Percentiles rank a stretch among this genome's conserved stretches.
These are phyloP conservation scores for Adiantum capillusveneris DNA, from an alignment of 75 land plant genomes.

Conservation along the genomic window DNA sequence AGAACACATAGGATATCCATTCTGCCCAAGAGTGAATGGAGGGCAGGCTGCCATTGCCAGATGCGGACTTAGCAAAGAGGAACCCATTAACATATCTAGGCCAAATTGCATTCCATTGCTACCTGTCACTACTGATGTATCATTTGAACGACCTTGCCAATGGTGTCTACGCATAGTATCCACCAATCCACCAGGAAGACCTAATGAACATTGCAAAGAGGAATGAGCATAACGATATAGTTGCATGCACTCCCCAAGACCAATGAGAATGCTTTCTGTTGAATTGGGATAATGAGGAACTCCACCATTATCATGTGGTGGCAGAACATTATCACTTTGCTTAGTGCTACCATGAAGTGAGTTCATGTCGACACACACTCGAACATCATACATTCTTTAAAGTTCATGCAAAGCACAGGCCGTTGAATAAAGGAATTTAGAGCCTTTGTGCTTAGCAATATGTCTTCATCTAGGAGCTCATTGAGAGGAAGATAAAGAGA, in stretches of 20 bases:
- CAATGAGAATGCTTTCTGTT: no score
- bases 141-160: constrained; percentile 24
- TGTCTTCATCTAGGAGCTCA: constrained; percentile 79
- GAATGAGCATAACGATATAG: constrained; percentile 20
- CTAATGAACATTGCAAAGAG: no score
- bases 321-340: constrained; percentile 10
- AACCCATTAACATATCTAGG: constrained; percentile 21
- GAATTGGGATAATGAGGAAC: not conserved
- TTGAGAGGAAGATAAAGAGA: no score
- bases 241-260: constrained; percentile 20
- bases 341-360: constrained; percentile 7
- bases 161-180: constrained; percentile 20
- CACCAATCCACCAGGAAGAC: constrained; percentile 17
- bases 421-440: constrained; percentile 24
- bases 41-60: constrained; percentile 20
- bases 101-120: constrained; percentile 16
- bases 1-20: constrained; percentile 22
- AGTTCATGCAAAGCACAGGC: constrained; percentile 28
- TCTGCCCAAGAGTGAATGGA: constrained; percentile 26
- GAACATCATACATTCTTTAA: constrained; percentile 8
- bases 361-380: constrained; percentile 1
- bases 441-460: constrained; percentile 21
- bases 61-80: constrained; percentile 29
- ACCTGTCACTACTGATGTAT: constrained; percentile 12
- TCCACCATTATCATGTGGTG: constrained; percentile 9